A percentile compares a stretch with the other conserved stretches of the same genome.
Evolutionary conservation across 2,329 filamentous ascomycete genomes (phyloP).

Genomic region (Penicillium concentricum): DNA sequence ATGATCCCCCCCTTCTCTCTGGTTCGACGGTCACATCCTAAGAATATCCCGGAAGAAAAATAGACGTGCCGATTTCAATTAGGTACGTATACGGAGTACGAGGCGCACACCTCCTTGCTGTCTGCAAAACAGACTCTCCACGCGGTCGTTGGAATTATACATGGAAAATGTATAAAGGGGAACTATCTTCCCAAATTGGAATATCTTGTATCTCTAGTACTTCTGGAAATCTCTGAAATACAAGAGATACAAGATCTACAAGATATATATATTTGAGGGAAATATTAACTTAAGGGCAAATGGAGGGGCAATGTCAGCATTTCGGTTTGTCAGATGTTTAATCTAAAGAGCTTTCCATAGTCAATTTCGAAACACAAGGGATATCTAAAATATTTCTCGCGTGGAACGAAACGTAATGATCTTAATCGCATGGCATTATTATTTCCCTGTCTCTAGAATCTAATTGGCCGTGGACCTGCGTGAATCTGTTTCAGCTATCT

Average conservation of each 20-base stretch:
- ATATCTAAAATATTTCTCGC: not conserved
- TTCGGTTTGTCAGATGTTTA: not conserved
- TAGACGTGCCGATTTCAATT: not conserved
- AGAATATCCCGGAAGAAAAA: not conserved
- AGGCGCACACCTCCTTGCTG: constrained; percentile 4
- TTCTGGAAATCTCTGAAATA: not conserved
- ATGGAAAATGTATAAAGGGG: not conserved
- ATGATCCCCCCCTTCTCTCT: not conserved
- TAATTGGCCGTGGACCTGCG: constrained; percentile 7
- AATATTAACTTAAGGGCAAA: not conserved
- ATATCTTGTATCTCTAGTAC: not conserved
- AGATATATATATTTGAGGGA: too few relatives aligned
- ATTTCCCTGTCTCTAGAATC: not conserved
- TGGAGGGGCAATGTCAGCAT: not conserved
- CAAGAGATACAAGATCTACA: too few relatives aligned
- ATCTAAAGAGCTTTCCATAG: not conserved
- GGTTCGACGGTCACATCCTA: constrained; percentile 9
- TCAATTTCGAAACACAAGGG: not conserved
- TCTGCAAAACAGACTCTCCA: constrained; percentile 11
- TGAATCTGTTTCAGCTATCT: constrained; percentile 20
- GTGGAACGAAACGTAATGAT: not conserved
- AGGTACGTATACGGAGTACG: not conserved
- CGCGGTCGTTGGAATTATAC: constrained; percentile 1
- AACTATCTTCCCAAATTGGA: not conserved
- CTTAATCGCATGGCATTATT: not conserved